These are phyloP conservation scores for Helenozyma rhizophorensis DNA, from an alignment of 805 yeast species.

Conservation along the genomic window DNA sequence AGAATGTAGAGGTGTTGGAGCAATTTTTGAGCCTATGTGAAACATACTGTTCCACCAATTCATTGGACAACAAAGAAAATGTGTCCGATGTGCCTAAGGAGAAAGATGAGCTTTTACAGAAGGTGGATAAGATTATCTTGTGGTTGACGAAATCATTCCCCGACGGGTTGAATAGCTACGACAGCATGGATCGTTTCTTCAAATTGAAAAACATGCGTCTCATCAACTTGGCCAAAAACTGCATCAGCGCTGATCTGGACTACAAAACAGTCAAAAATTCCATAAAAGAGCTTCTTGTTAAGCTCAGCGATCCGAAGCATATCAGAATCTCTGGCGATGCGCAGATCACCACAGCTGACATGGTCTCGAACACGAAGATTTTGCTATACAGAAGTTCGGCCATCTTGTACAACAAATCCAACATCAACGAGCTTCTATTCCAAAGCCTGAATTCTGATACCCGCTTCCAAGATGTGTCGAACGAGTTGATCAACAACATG, in stretches of 20 bases:
- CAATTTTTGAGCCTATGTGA: constrained; percentile 50
- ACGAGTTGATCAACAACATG: constrained; percentile 54
- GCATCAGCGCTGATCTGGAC: constrained; percentile 54
- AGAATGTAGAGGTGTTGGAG: constrained; percentile 47
- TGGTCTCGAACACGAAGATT: constrained; percentile 51
- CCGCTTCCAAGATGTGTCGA: constrained; percentile 34
- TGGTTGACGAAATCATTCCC: constrained; percentile 65
- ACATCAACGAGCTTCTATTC: constrained; percentile 50
- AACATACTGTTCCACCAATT: constrained; percentile 17
- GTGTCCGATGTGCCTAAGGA: constrained; percentile 5
- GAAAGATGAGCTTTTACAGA: constrained; percentile 17
- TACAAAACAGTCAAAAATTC: constrained; percentile 57
- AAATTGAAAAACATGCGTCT: constrained; percentile 56
- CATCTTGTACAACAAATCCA: constrained; percentile 61
- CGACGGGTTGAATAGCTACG: constrained; percentile 42
- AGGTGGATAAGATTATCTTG: constrained; percentile 49
- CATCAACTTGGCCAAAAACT: constrained; percentile 50
- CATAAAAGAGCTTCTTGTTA: constrained; percentile 56
- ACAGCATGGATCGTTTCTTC: constrained; percentile 49
- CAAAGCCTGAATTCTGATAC: constrained; percentile 34
- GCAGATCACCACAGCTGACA: constrained; percentile 40
- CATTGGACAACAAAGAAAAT: constrained; percentile 19
- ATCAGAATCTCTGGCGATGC: constrained; percentile 28
- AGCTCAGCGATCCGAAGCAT: constrained; percentile 50
- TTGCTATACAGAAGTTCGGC: constrained; percentile 59